Percentiles rank a stretch among this genome's conserved stretches.
Evolutionary conservation across 2,329 filamentous ascomycete genomes (phyloP).

Genomic region (Ophiostoma angusticollis): DNA sequence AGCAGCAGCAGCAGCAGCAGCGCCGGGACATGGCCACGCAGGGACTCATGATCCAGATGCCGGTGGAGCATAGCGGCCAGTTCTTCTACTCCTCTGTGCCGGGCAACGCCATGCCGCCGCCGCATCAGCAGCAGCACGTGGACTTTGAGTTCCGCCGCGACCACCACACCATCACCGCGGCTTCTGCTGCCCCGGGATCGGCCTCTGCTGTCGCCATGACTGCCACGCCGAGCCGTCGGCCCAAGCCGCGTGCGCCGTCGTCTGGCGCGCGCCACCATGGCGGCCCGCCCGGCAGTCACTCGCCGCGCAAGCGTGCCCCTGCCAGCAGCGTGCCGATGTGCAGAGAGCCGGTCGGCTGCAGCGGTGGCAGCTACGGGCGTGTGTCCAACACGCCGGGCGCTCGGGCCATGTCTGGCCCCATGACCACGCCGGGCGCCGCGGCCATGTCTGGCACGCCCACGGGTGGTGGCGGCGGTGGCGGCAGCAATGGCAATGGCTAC

Average conservation of each 20-base stretch:
- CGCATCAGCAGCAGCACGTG: constrained; percentile 6
- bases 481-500: too few relatives aligned
- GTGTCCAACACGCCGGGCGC: too few relatives aligned
- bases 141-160: constrained; percentile 10
- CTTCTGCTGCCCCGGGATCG: constrained; percentile 3
- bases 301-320: constrained; percentile 28
- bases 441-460: too few relatives aligned
- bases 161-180: constrained; percentile 4
- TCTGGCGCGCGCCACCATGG: constrained; percentile 38
- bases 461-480: too few relatives aligned
- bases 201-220: constrained; percentile 1
- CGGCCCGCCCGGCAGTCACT: constrained; percentile 21
- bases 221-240: constrained; percentile 25
- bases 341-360: constrained; percentile 10
- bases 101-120: constrained; percentile 16
- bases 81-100: too few relatives aligned
- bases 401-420: too few relatives aligned
- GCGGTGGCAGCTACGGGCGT: constrained; percentile 17
- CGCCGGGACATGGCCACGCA: constrained; percentile 20
- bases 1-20: too few relatives aligned
- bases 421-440: too few relatives aligned
- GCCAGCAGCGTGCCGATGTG: constrained; percentile 8
- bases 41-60: constrained; percentile 43
- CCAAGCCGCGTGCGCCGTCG: constrained; percentile 40
- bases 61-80: constrained; percentile 25